Percentiles rank a stretch among this genome's conserved stretches.
These are phyloP conservation scores for Tothia fuscella DNA, from an alignment of 2,329 filamentous ascomycete genomes.

Conservation along the genomic window DNA sequence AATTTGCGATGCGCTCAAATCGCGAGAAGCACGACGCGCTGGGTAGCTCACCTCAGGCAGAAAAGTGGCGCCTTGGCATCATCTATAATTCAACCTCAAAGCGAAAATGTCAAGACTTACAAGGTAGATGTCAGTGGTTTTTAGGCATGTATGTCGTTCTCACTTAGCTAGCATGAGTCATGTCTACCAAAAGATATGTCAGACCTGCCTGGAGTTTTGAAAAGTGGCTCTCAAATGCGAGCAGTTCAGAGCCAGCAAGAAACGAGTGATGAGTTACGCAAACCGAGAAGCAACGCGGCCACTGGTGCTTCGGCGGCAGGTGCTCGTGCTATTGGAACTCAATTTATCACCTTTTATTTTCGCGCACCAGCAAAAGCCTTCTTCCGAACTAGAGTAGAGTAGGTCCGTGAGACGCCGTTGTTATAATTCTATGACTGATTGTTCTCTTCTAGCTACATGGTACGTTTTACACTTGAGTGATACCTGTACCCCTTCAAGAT, in stretches of 20 bases:
- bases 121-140: too few relatives aligned
- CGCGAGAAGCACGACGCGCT: background rate
- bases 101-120: too few relatives aligned
- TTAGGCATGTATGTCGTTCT: too few relatives aligned
- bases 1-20: background rate
- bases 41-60: too few relatives aligned
- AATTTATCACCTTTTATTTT: conserved; percentile 84
- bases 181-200: too few relatives aligned
- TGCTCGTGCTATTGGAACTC: conserved; percentile 70
- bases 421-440: background rate
- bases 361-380: conserved; percentile 85
- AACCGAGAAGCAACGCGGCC: conserved; percentile 44
- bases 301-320: conserved; percentile 76
- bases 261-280: background rate
- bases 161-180: too few relatives aligned
- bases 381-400: conserved; percentile 82
- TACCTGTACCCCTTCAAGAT: too few relatives aligned
- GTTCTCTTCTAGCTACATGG: conserved; percentile 35
- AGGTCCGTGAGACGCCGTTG: conserved; percentile 33
- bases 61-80: too few relatives aligned
- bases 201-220: too few relatives aligned
- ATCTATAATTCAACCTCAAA: too few relatives aligned
- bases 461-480: too few relatives aligned
- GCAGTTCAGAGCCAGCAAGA: conserved; percentile 2
- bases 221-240: background rate